These are phyloP conservation scores for Lactarius psammicola DNA, from an alignment of 768 basidiomycete species.

Conservation along the genomic window DNA sequence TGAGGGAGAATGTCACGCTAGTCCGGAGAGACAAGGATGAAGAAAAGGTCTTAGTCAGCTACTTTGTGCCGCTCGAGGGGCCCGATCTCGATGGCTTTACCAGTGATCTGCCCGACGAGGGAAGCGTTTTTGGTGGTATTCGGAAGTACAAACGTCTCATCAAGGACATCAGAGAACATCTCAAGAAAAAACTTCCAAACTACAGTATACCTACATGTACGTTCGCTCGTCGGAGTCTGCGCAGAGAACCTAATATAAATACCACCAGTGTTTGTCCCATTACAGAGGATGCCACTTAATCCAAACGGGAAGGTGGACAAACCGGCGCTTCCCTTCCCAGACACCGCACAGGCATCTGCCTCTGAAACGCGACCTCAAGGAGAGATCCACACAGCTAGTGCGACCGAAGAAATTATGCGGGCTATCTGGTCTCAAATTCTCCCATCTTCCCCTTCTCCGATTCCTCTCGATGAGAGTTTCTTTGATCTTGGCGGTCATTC, in stretches of 20 bases:
- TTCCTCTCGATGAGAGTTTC: conserved; percentile 92
- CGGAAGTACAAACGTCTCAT: conserved; percentile 83
- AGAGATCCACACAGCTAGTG: conserved; percentile 43
- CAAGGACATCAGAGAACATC: conserved; percentile 89
- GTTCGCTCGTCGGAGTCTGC: conserved; percentile 35
- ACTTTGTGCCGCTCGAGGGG: conserved; percentile 87
- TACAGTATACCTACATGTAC: conserved; percentile 90
- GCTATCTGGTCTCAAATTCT: conserved; percentile 84
- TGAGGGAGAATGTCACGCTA: conserved; percentile 97
- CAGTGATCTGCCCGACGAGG: conserved; percentile 56
- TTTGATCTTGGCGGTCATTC: conserved; percentile 99
- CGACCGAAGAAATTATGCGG: conserved; percentile 79
- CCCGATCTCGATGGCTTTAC: conserved; percentile 63
- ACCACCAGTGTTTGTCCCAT: conserved; percentile 84
- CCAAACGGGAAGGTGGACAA: conserved; percentile 99
- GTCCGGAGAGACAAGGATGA: conserved; percentile 98
- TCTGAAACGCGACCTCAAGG: conserved; percentile 42
- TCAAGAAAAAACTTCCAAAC: conserved; percentile 94
- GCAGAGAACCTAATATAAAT: conserved; percentile 16
- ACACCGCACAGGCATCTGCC: conserved; percentile 70
- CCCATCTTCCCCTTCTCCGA: conserved; percentile 69
- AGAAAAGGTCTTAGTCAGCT: conserved; percentile 97
- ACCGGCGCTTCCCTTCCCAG: conserved; percentile 96
- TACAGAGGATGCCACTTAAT: conserved; percentile 94
- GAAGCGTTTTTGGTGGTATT: conserved; percentile 70